Base-by-base conservation (phyloP, 768 basidiomycete species). In the Strobilomyces confusus region DNA sequence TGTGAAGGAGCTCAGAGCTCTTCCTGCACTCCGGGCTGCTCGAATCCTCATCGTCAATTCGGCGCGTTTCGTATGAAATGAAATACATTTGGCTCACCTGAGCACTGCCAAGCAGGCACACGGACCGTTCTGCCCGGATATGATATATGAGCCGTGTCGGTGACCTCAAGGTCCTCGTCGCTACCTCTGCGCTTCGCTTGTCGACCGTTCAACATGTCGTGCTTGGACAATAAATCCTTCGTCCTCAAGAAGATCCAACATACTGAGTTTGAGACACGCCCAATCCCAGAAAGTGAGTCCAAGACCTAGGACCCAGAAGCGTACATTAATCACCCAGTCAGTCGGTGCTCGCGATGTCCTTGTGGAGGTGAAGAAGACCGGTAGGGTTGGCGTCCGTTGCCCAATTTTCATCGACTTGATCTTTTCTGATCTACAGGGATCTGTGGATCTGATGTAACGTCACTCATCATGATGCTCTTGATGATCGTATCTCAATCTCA, bases 301-400 rank as follows among this genome's bases (percentile, higher is more conserved):
- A 25, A 38, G 30, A 37, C 29, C 33, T 26, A 40, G 8, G 15
- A 17, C 36, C 23, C 48, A 49, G 44, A 44, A 49, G 50, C 40
- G 41, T 45, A 20, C 17, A 41, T 49, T 53, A 45, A 63, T 50
- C 44, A 42, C 19, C 42, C 17, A 23, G 11, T 33, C 63, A 88
- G 87, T 89, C 56, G 75, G 78, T 19, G 79, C 79, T 50, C 75
- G 86, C 64, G 88, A 97, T 58, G 92, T 93, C 38, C 82, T 98
- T 20, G 83, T 98, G 32, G 77, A 88, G 61, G 87, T 98, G 38
- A 93, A 92, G 74, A 94, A 94, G 74, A 95, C 94, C 17, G 93
- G 91, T 85, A 54, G 54, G 55, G 78, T 61, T n/a, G 38, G 46
- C 26, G 51, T 40, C 26, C 11, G 29, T 48, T 48, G 4, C 36